phyloP scores from a whole-genome alignment of 2,329 filamentous ascomycete species.

The Verticillium nonalfalfae region DNA sequence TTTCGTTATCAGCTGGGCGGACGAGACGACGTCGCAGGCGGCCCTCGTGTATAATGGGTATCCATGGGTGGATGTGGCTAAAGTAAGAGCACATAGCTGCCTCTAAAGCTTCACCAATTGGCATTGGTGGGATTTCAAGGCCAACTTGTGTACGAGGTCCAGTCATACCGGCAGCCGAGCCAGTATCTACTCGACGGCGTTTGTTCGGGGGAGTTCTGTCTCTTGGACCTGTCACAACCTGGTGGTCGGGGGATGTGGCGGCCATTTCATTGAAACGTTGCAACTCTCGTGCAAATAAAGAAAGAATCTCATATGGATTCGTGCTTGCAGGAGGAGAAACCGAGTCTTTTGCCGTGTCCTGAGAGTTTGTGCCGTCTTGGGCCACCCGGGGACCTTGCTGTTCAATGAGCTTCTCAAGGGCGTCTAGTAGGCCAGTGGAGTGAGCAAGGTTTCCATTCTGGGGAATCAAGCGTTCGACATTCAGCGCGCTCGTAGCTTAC shows the following conservation, averaged over 20 bases:
- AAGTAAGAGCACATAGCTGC: slow-evolving; percentile 26
- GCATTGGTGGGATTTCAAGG: neutral
- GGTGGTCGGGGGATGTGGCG: neutral
- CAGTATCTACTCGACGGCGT: neutral
- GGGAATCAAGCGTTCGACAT: too few relatives aligned
- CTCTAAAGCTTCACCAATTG: slow-evolving; percentile 9
- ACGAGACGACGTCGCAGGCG: slow-evolving; percentile 17
- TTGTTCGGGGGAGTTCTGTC: neutral
- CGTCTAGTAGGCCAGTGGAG: slow-evolving; percentile 7
- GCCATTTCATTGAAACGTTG: slow-evolving; percentile 2
- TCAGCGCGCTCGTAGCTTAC: slow-evolving; percentile 7
- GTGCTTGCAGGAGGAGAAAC: neutral
- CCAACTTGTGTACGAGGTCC: neutral
- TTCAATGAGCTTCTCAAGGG: slow-evolving; percentile 6
- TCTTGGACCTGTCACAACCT: neutral
- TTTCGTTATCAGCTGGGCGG: slow-evolving; percentile 13
- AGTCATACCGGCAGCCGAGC: neutral
- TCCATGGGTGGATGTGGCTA: slow-evolving; percentile 28
- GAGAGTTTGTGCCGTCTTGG: neutral
- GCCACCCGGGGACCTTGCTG: neutral
- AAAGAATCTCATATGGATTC: slow-evolving; percentile 6
- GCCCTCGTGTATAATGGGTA: slow-evolving; percentile 27
- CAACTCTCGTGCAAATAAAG: slow-evolving; percentile 7
- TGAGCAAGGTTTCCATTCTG: neutral
- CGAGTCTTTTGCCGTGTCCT: neutral